These are phyloP conservation scores for Wallacemonas sp. DNA, from an alignment of 208 protist species.

Conservation along the genomic window DNA sequence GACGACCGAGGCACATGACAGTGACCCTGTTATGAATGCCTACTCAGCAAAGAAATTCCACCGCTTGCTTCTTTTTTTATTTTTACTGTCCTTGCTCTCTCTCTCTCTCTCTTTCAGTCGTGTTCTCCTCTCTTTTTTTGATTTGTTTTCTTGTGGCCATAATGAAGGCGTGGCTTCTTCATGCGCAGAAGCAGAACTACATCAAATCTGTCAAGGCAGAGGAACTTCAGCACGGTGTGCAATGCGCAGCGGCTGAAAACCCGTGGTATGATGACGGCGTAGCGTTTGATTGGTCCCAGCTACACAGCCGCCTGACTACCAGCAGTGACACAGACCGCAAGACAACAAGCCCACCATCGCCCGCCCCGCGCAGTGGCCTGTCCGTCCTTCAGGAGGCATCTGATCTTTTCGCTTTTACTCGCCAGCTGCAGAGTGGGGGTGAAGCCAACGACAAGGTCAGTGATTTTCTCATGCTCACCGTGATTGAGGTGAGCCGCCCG, in stretches of 20 bases:
- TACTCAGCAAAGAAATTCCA: too few relatives aligned
- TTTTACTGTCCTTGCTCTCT: background rate
- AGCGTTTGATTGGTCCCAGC: constrained; percentile 57
- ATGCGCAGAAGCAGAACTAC: constrained; percentile 23
- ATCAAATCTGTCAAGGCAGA: constrained; percentile 17
- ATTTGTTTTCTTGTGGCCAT: background rate
- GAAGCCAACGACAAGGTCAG: background rate
- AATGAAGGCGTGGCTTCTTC: constrained; percentile 52
- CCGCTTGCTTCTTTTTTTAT: background rate
- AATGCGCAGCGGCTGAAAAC: constrained; percentile 37
- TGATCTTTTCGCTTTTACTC: background rate
- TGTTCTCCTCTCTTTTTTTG: background rate
- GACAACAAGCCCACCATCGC: background rate
- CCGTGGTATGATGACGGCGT: constrained; percentile 71
- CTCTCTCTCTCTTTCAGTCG: background rate
- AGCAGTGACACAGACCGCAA: background rate
- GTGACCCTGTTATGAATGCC: too few relatives aligned
- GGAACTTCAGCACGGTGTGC: constrained; percentile 29
- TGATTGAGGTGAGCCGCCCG: constrained; percentile 47
- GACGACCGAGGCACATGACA: too few relatives aligned
- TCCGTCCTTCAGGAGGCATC: background rate
- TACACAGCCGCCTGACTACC: constrained; percentile 42
- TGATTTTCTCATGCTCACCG: constrained; percentile 25
- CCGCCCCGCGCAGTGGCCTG: background rate
- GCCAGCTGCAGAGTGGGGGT: background rate